Base-by-base conservation (phyloP, 228 moss, liverwort and hornwort species). In the Sphagnum magellanicum region DNA sequence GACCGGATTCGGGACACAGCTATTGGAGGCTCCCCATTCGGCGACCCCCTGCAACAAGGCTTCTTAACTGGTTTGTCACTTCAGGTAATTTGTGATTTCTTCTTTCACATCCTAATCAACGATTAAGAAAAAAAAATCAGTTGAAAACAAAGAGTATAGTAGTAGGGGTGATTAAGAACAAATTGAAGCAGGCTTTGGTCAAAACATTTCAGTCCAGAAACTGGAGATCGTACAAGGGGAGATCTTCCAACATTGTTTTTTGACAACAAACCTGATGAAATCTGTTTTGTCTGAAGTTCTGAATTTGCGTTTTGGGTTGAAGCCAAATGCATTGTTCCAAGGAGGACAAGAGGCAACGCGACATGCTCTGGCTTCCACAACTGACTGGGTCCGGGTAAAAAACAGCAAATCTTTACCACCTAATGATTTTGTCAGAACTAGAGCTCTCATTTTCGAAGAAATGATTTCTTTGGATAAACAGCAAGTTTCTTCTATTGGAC, bases 1-100 rank as follows among this genome's bases (percentile, higher is more conserved):
- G 97, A 97, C 74, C 89, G 97, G 51, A 83, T 97, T 49, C 82
- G 97, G 51, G 93, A 97, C 78, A 83, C 89, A 48, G 81, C 85
- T 61, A 86, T 97, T 67, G 97, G 97, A 6, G 97, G 97, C 48
- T 97, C 97, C 51, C 97, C 97, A 16, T 97, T 97, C 50, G 97
- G 97, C 71, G 91, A 97, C 76, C 93, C 93, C n/a, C 87, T 87
- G 63, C 93, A 85, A 72, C 97, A 97, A 73, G 97, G 97, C 58
- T 81, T 97, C 73, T 67, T 97, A 69, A 97, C 97, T 50, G 97
- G 97, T 47, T 83, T 97, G 75, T 79, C 84, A 61, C 90, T 97
- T 49, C 89, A 92, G 83, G 91, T 92, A 73, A 60, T 6, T 50
- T 16, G 5, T 1, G 8, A 49, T 17, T 12, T 12, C 55, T 55